Percentiles rank a stretch among this genome's conserved stretches.
phyloP scores from a whole-genome alignment of 2,329 filamentous ascomycete genomes.

The Didymella segeticola region DNA sequence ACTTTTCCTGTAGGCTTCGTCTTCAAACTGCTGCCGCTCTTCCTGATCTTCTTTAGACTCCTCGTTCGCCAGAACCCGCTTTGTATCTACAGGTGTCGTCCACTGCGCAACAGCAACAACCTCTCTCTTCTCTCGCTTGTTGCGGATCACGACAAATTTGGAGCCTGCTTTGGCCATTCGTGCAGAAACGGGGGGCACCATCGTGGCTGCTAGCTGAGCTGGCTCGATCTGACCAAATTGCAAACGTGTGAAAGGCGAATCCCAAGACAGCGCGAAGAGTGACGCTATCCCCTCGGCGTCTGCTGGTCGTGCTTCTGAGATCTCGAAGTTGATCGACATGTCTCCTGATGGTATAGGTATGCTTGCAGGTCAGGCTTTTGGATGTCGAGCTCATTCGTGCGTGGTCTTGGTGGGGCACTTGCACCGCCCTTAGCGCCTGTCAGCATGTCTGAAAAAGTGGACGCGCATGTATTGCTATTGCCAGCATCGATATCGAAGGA shows the following conservation, averaged over 20 bases:
- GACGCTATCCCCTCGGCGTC: conserved; percentile 31
- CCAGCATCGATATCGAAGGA: too few relatives aligned
- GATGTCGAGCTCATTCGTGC: neutral
- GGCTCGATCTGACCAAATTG: conserved; percentile 37
- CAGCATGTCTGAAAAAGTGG: neutral
- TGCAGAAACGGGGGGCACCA: conserved; percentile 32
- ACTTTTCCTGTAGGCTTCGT: conserved; percentile 27
- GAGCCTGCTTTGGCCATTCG: conserved; percentile 21
- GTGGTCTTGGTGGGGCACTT: neutral
- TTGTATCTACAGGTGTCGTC: conserved; percentile 19
- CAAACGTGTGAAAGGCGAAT: conserved; percentile 33
- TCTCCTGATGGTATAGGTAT: neutral
- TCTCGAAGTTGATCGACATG: neutral
- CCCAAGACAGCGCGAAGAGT: conserved; percentile 36
- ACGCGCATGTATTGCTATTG: too few relatives aligned
- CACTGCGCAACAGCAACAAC: conserved; percentile 39
- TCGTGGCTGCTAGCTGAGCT: conserved; percentile 17
- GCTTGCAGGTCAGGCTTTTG: too few relatives aligned
- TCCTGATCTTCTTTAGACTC: conserved; percentile 27
- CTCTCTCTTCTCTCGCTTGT: conserved; percentile 4
- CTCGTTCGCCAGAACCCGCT: neutral
- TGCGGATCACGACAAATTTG: conserved; percentile 25
- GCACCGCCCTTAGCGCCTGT: neutral
- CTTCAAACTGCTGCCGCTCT: conserved; percentile 32
- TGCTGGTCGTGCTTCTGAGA: conserved; percentile 18